These are phyloP conservation scores for Fraxinus sp. DNA, from an alignment of 305 asterid genomes.

Conservation along the genomic window DNA sequence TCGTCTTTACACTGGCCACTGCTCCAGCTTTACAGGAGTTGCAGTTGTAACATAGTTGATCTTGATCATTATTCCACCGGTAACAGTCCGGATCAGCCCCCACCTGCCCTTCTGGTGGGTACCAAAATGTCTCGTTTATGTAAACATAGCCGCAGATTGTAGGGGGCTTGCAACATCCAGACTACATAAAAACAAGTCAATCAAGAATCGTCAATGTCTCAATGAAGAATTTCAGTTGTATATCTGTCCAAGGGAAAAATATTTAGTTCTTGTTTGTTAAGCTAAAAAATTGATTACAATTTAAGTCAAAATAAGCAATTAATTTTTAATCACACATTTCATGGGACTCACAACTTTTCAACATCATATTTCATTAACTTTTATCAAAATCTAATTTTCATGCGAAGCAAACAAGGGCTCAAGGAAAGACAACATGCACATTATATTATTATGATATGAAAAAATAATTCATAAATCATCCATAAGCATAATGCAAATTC, in stretches of 20 bases:
- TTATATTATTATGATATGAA: no score
- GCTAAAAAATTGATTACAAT: no score
- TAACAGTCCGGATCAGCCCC: conserved; percentile 60
- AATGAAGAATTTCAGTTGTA: background rate
- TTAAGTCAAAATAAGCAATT: no score
- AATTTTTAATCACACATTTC: no score
- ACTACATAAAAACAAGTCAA: conserved; percentile 37
- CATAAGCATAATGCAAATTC: no score
- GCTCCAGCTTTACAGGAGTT: conserved; percentile 93
- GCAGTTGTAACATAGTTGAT: conserved; percentile 60
- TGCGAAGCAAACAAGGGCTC: no score
- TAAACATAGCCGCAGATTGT: conserved; percentile 67
- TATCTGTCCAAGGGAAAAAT: background rate
- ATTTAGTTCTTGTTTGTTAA: no score
- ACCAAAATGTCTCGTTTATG: conserved; percentile 72
- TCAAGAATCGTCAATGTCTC: background rate
- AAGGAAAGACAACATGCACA: no score
- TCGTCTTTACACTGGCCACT: conserved; percentile 69
- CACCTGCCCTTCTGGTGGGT: conserved; percentile 36
- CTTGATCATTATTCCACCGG: conserved; percentile 70
- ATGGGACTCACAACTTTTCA: no score
- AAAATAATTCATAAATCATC: no score
- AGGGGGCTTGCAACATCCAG: conserved; percentile 97
- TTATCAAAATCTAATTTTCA: no score
- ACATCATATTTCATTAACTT: no score